Evolutionary conservation across 1,139 yeast species (phyloP), one percentile per base, ranked within the genome.

Genomic region (Kodamaea alishanica): DNA sequence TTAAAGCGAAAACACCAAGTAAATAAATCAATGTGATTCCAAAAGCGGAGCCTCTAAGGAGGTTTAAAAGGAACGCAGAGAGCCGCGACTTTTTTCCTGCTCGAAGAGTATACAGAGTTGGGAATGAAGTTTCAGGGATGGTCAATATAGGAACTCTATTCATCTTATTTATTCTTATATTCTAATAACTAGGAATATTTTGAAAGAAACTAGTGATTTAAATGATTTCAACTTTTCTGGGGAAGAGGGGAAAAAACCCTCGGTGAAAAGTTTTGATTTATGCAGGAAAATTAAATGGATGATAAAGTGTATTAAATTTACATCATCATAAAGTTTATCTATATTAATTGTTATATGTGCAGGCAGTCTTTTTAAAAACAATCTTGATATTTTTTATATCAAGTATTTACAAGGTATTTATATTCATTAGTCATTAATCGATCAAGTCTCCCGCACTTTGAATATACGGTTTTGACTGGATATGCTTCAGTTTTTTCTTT

Each of bases 111-210:
- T 63, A 67, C 7, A 54, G 45, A 11, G 55, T 46, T 2, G 67
- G 58, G 41, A 61, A 71, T 0, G 75, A 67, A 2, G 70, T 42
- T 44, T 71, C 77, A 2, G 77, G 75, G 1, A 71, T 67, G 1
- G 76, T 66, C 12, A 70, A 53, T 23, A 58, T 51, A 1, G 74
- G 73, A 6, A 70, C 58, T 15, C 20, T 15, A 15, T 15, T 15
- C 20, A 15, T 15, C 20, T 15, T 15, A 9, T 47, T 37, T 52
- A 50, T 50, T 22, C n/a, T 27, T 3, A 8, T 27, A 15, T 11
- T 27, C 11, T 15, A 15, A 7, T 15, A 15, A 15, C 20, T 15
- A 3, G 20, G 20, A 15, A 15, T 15, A 15, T 4, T 15, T 15
- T 15, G 3, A 11, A 11, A 8, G 11, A 11, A 3, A 15, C n/a